phyloP scores from a whole-genome alignment of 441 rosid genomes.

The Codiaeum variegatum region DNA sequence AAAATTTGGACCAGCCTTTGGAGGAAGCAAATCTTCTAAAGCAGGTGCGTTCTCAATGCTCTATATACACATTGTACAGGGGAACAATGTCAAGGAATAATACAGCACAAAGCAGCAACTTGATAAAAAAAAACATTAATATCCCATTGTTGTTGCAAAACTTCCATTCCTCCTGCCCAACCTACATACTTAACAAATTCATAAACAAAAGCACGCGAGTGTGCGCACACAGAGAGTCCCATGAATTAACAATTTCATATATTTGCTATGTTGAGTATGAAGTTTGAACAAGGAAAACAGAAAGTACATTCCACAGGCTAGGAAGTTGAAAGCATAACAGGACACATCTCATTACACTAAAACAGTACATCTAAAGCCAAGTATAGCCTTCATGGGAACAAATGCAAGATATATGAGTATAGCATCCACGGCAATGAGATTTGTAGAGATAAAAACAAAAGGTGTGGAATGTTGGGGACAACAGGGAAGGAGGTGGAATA shows the following conservation, averaged over 20 bases:
- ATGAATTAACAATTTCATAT: constrained; percentile 8
- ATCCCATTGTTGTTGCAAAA: not conserved
- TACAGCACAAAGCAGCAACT: constrained; percentile 15
- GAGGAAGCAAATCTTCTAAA: constrained; percentile 90
- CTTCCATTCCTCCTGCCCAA: not conserved
- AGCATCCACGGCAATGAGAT: not conserved
- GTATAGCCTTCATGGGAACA: not conserved
- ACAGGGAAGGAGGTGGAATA: not conserved
- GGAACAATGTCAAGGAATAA: constrained; percentile 14
- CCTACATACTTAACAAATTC: not conserved
- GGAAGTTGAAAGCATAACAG: not conserved
- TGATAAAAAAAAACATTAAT: not conserved
- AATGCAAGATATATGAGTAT: not conserved
- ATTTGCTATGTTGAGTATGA: not conserved
- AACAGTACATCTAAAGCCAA: not conserved
- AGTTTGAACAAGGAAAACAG: not conserved
- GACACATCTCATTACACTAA: not conserved
- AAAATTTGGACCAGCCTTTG: constrained; percentile 74
- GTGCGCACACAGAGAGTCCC: no score
- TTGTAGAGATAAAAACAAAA: not conserved
- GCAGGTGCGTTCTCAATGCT: constrained; percentile 89
- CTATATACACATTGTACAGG: constrained; percentile 34
- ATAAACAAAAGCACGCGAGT: not conserved
- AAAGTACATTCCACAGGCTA: not conserved
- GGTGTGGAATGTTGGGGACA: not conserved